phyloP scores from a whole-genome alignment of 352 stramenopile species.

The Globisporangium rhizosaccharum region DNA sequence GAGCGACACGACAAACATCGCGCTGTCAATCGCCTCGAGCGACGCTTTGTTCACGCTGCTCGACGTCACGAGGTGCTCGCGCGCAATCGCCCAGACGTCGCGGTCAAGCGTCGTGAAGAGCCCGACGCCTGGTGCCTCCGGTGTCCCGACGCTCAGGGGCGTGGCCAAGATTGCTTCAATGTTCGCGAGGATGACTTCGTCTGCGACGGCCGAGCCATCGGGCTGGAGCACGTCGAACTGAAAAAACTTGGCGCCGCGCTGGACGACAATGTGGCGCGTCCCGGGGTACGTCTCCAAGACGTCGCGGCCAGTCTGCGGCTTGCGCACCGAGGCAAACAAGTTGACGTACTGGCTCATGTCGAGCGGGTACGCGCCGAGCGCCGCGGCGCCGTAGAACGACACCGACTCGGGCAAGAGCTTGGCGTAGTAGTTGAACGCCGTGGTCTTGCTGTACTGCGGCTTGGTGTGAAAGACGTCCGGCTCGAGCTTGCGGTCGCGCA shows the following conservation, averaged over 20 bases:
- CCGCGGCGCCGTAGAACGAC: slow-evolving; percentile 86
- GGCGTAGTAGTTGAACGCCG: slow-evolving; percentile 73
- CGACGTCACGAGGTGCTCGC: slow-evolving; percentile 47
- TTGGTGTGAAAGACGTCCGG: slow-evolving; percentile 91
- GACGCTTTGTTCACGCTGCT: slow-evolving; percentile 57
- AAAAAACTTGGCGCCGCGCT: slow-evolving; percentile 84
- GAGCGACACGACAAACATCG: slow-evolving; percentile 79
- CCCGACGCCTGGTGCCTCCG: slow-evolving; percentile 47
- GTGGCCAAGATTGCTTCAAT: slow-evolving; percentile 79
- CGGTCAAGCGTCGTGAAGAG: slow-evolving; percentile 82
- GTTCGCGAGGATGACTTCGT: slow-evolving; percentile 80
- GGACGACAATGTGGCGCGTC: slow-evolving; percentile 81
- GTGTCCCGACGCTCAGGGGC: slow-evolving; percentile 35
- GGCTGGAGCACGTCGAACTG: slow-evolving; percentile 78
- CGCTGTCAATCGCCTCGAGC: slow-evolving; percentile 80
- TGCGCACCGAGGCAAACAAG: slow-evolving; percentile 78
- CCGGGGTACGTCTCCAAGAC: slow-evolving; percentile 55
- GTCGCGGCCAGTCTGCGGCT: slow-evolving; percentile 64
- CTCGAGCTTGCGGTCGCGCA: slow-evolving; percentile 75
- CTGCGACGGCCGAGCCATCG: slow-evolving; percentile 47
- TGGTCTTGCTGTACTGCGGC: slow-evolving; percentile 69
- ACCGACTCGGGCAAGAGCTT: slow-evolving; percentile 78
- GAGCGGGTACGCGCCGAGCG: slow-evolving; percentile 80
- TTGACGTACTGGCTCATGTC: slow-evolving; percentile 92
- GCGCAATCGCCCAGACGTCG: slow-evolving; percentile 71